A percentile compares a stretch with the other conserved stretches of the same genome.
These are phyloP conservation scores for Pinus albicaulis DNA, from an alignment of 75 land plant species.

Conservation along the genomic window DNA sequence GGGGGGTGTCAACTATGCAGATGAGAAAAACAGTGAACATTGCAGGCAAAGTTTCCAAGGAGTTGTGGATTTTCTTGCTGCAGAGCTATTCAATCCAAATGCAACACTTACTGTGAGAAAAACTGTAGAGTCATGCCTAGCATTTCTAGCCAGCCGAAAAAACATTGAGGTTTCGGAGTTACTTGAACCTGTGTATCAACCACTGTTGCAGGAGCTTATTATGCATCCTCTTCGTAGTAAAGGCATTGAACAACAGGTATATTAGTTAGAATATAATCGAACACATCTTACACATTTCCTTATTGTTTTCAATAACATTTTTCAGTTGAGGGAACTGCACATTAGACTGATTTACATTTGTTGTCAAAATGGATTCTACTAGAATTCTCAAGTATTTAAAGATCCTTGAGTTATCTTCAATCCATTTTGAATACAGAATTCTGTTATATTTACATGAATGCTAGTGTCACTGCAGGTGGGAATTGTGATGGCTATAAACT, in stretches of 20 bases:
- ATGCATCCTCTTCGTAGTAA: slow-evolving; percentile 73
- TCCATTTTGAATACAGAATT: not conserved
- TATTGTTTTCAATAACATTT: not conserved
- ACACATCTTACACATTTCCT: not conserved
- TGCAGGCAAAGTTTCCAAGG: slow-evolving; percentile 95
- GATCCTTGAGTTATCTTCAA: not conserved
- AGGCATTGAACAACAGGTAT: slow-evolving; percentile 96
- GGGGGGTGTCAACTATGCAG: slow-evolving; percentile 95
- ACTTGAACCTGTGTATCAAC: slow-evolving; percentile 83
- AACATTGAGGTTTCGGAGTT: slow-evolving; percentile 98
- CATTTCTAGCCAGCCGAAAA: slow-evolving; percentile 94
- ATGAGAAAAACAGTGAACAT: slow-evolving; percentile 89
- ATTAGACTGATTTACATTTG: not conserved
- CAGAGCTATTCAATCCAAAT: slow-evolving; percentile 94
- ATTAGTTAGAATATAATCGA: not conserved
- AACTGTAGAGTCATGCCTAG: slow-evolving; percentile 91
- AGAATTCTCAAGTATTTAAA: not conserved
- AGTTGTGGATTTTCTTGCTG: slow-evolving; percentile 89
- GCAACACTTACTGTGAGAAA: slow-evolving; percentile 83
- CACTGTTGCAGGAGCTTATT: slow-evolving; percentile 89
- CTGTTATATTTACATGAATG: not conserved
- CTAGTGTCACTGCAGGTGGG: slow-evolving; percentile 65
- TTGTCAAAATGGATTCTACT: not conserved
- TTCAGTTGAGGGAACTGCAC: not conserved
- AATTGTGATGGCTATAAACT: slow-evolving; percentile 95